Conservation (phyloP, 2,329 filamentous ascomycete genomes). For the Biscogniauxia mediterranea region DNA sequence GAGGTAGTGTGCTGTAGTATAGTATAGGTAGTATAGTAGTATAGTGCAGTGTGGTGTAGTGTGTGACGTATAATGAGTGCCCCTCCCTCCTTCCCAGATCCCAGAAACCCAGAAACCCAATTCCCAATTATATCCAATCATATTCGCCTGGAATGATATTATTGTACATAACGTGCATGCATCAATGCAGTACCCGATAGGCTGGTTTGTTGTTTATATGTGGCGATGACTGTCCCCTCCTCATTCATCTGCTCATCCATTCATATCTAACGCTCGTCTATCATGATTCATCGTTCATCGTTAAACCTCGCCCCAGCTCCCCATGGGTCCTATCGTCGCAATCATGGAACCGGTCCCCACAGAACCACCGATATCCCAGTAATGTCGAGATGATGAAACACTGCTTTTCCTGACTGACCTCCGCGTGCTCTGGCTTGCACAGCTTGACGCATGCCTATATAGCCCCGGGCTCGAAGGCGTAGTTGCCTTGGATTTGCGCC, state of each 20-base stretch:
- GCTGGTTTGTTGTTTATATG: neutral
- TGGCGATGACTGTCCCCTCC: neutral
- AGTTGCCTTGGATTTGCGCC: slow-evolving; percentile 55
- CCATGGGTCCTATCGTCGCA: slow-evolving; percentile 65
- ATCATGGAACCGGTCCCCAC: slow-evolving; percentile 73
- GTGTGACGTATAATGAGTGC: too few species aligned
- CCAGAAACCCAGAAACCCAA: too few species aligned
- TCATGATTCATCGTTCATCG: slow-evolving; percentile 2
- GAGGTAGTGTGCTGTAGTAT: too few species aligned
- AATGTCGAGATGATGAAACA: slow-evolving; percentile 71
- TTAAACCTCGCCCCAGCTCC: slow-evolving; percentile 73
- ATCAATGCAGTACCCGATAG: too few species aligned
- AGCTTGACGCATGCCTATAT: slow-evolving; percentile 61
- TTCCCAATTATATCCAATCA: too few species aligned
- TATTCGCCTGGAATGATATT: too few species aligned
- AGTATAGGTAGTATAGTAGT: too few species aligned
- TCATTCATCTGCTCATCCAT: neutral
- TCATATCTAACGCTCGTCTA: neutral
- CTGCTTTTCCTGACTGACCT: slow-evolving; percentile 66
- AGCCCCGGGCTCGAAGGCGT: slow-evolving; percentile 48
- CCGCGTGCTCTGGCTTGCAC: slow-evolving; percentile 83
- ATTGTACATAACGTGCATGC: too few species aligned
- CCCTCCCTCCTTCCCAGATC: too few species aligned
- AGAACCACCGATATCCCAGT: slow-evolving; percentile 87
- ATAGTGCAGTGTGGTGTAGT: too few species aligned